A percentile compares a stretch with the other conserved stretches of the same genome.
These are phyloP conservation scores for Scheffersomyces quercinus DNA, from an alignment of 1,139 yeast genomes.

Conservation along the genomic window DNA sequence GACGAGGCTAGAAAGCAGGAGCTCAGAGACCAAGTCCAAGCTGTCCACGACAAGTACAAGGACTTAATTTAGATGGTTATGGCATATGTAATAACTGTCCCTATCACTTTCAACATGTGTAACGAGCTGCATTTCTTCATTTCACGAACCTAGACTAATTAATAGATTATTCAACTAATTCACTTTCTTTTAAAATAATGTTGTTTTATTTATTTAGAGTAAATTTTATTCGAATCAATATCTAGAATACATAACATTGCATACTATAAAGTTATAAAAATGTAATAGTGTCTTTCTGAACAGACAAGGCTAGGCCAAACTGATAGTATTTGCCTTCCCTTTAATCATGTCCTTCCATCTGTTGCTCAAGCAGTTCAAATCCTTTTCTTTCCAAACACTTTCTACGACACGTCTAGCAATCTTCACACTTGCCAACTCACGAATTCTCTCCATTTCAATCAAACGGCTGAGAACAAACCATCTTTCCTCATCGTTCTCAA, in stretches of 20 bases:
- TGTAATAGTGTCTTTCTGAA: too few species aligned
- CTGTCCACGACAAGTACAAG: slow-evolving; percentile 46
- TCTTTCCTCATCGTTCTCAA: slow-evolving; percentile 28
- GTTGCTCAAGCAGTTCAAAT: slow-evolving; percentile 21
- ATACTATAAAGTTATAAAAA: too few species aligned
- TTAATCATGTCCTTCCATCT: slow-evolving; percentile 37
- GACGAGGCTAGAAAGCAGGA: slow-evolving; percentile 50
- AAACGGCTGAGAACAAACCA: slow-evolving; percentile 35
- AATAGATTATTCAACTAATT: slow-evolving; percentile 1
- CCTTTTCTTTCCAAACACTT: slow-evolving; percentile 38
- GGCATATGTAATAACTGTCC: too few species aligned
- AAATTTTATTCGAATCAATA: background rate
- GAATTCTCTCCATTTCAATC: slow-evolving; percentile 28
- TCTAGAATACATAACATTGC: too few species aligned
- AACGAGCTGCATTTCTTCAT: background rate
- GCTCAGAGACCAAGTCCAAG: slow-evolving; percentile 43
- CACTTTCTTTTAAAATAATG: background rate
- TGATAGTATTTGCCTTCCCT: slow-evolving; percentile 33
- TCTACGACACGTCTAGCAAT: slow-evolving; percentile 32
- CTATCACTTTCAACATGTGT: background rate
- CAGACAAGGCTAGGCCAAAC: slow-evolving; percentile 23
- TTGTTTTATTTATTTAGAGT: background rate
- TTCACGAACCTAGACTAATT: background rate
- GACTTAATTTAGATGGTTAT: slow-evolving; percentile 6
- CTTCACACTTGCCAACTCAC: slow-evolving; percentile 35